phyloP scores from a whole-genome alignment of 2,329 filamentous ascomycete genomes.

The Stachybotrys chlorohalonatus region DNA sequence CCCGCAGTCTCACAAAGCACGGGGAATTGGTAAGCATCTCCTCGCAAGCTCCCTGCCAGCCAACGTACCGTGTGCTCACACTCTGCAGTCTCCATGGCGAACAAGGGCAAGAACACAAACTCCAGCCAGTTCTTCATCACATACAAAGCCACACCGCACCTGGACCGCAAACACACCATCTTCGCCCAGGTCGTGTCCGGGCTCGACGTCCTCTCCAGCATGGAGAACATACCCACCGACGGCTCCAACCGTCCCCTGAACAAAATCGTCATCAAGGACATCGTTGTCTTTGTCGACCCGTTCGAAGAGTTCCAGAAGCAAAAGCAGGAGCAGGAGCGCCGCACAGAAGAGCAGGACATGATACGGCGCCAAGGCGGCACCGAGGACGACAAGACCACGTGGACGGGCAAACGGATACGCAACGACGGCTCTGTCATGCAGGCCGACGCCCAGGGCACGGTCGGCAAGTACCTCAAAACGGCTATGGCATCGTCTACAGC shows the following conservation, averaged over 20 bases:
- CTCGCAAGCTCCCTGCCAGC: conserved; percentile 22
- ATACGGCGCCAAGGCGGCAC: conserved; percentile 58
- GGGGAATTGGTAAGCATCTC: conserved; percentile 49
- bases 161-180: conserved; percentile 95
- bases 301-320: conserved; percentile 88
- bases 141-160: conserved; percentile 74
- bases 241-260: conserved; percentile 66
- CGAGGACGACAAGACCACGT: conserved; percentile 85
- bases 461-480: conserved; percentile 73
- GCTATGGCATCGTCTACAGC: conserved; percentile 32
- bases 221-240: conserved; percentile 72
- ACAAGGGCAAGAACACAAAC: conserved; percentile 98
- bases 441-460: conserved; percentile 31
- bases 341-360: conserved; percentile 50
- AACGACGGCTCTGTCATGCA: conserved; percentile 50
- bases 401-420: conserved; percentile 88
- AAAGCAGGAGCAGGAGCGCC: conserved; percentile 53
- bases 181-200: conserved; percentile 82
- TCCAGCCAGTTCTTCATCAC: conserved; percentile 92
- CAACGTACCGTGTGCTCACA: background rate
- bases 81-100: conserved; percentile 70
- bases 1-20: conserved; percentile 69
- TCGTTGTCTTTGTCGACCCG: conserved; percentile 84
- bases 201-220: conserved; percentile 57
- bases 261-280: conserved; percentile 72